A percentile compares a stretch with the other conserved stretches of the same genome.
phyloP scores from a whole-genome alignment of 352 stramenopile genomes.

The Elongisporangium undulatum region DNA sequence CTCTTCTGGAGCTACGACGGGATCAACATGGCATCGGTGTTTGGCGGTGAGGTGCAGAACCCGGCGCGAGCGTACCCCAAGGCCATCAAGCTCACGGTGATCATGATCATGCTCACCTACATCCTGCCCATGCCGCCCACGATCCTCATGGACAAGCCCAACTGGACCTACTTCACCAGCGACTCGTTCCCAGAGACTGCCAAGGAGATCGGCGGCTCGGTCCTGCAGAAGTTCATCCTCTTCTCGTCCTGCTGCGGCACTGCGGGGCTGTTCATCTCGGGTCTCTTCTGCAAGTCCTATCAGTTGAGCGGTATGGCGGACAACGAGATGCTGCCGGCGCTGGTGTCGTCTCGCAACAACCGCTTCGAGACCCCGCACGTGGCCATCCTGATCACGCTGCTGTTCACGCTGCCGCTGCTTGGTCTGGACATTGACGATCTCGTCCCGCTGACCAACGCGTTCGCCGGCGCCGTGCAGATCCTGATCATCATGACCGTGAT shows the following conservation, averaged over 20 bases:
- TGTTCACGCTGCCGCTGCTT: slow-evolving; percentile 36
- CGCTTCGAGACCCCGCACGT: slow-evolving; percentile 33
- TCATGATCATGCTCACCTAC: slow-evolving; percentile 79
- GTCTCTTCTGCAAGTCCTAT: slow-evolving; percentile 88
- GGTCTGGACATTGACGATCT: slow-evolving; percentile 64
- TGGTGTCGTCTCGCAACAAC: slow-evolving; percentile 54
- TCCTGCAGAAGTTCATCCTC: slow-evolving; percentile 82
- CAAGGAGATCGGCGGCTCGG: slow-evolving; percentile 69
- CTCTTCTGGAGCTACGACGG: slow-evolving; percentile 96
- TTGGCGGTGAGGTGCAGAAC: slow-evolving; percentile 89
- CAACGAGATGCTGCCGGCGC: slow-evolving; percentile 69
- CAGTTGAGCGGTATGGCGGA: slow-evolving; percentile 80
- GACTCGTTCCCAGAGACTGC: slow-evolving; percentile 85
- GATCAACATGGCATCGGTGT: slow-evolving; percentile 89
- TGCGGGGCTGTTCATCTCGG: slow-evolving; percentile 87
- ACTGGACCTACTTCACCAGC: slow-evolving; percentile 74
- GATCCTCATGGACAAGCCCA: slow-evolving; percentile 44
- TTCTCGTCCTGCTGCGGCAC: slow-evolving; percentile 69
- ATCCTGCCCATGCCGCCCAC: slow-evolving; percentile 87
- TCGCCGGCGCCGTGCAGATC: slow-evolving; percentile 79
- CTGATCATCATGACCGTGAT: slow-evolving; percentile 90
- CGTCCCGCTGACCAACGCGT: slow-evolving; percentile 88
- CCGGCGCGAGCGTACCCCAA: slow-evolving; percentile 77
- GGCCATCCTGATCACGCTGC: slow-evolving; percentile 26
- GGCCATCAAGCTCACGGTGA: slow-evolving; percentile 76